Conservation (phyloP, 768 basidiomycete species). For the Russula olivacea region DNA sequence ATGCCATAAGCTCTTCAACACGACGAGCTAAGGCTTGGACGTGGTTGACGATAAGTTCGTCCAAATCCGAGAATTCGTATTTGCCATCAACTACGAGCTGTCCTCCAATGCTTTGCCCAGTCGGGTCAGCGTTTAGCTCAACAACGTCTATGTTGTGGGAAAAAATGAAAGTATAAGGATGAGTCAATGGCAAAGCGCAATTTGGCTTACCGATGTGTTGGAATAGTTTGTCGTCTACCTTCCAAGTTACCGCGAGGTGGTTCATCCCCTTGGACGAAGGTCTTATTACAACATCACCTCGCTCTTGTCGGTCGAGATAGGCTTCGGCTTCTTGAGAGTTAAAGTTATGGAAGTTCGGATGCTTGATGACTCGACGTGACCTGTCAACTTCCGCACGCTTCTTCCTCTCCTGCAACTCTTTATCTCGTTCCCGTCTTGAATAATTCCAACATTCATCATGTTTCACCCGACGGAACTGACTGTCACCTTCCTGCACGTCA, state of each 20-base stretch:
- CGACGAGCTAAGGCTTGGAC: slow-evolving; percentile 89
- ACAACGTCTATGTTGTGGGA: slow-evolving; percentile 41
- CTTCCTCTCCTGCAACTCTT: slow-evolving; percentile 70
- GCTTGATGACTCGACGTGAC: slow-evolving; percentile 84
- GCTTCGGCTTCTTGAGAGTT: slow-evolving; percentile 85
- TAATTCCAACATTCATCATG: slow-evolving; percentile 62
- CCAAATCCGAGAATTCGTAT: slow-evolving; percentile 87
- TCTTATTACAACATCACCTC: slow-evolving; percentile 93
- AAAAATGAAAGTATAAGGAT: neutral
- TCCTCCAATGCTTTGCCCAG: slow-evolving; percentile 55
- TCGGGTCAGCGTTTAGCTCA: slow-evolving; percentile 71
- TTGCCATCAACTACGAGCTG: slow-evolving; percentile 68
- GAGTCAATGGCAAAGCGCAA: neutral
- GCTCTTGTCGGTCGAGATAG: slow-evolving; percentile 81
- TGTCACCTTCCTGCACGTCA: slow-evolving; percentile 61
- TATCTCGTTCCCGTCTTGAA: slow-evolving; percentile 57
- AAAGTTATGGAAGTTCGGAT: slow-evolving; percentile 97
- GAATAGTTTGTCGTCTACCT: slow-evolving; percentile 91
- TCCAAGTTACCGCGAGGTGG: slow-evolving; percentile 98
- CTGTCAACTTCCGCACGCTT: slow-evolving; percentile 79
- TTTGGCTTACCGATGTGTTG: slow-evolving; percentile 82
- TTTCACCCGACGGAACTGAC: slow-evolving; percentile 51
- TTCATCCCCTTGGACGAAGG: slow-evolving; percentile 92
- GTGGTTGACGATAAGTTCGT: slow-evolving; percentile 95
- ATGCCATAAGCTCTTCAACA: slow-evolving; percentile 90